Conservation (phyloP, 805 yeast species). For the Cyberlindnera mycetangii region DNA sequence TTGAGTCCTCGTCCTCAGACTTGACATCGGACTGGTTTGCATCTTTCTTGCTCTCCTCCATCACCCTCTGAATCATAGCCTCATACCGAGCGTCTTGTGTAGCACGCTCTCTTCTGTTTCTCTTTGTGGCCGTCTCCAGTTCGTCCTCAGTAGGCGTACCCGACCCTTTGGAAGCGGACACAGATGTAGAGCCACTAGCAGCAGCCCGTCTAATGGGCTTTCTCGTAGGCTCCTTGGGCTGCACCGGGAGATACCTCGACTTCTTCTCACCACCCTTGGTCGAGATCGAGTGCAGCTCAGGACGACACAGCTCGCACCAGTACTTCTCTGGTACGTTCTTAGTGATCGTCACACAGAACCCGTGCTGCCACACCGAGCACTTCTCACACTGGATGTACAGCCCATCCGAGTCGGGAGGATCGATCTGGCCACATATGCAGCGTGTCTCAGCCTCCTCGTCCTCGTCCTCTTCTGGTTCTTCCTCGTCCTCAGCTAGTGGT, state of each 20-base stretch:
- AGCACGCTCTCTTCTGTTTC: slow-evolving; percentile 34
- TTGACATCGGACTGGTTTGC: slow-evolving; percentile 23
- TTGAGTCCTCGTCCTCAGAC: slow-evolving; percentile 9
- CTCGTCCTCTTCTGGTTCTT: slow-evolving; percentile 31
- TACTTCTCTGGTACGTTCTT: slow-evolving; percentile 87
- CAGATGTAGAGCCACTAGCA: slow-evolving; percentile 12
- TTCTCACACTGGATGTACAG: slow-evolving; percentile 81
- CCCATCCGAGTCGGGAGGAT: slow-evolving; percentile 51
- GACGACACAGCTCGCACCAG: slow-evolving; percentile 91
- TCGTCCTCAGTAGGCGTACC: slow-evolving; percentile 15
- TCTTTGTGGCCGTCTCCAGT: slow-evolving; percentile 14
- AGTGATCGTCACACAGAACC: slow-evolving; percentile 85
- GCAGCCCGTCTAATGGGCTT: slow-evolving; percentile 20
- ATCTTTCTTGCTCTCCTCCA: slow-evolving; percentile 38
- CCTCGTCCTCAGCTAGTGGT: slow-evolving; percentile 14
- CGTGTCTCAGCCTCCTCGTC: slow-evolving; percentile 44
- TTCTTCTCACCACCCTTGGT: slow-evolving; percentile 46
- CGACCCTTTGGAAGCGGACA: slow-evolving; percentile 5
- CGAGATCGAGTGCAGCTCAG: slow-evolving; percentile 67
- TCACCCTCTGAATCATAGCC: slow-evolving; percentile 38
- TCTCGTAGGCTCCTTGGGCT: slow-evolving; percentile 31
- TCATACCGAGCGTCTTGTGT: slow-evolving; percentile 44
- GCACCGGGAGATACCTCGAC: slow-evolving; percentile 47
- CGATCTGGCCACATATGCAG: slow-evolving; percentile 42
- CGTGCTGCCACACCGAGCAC: slow-evolving; percentile 98